Evolutionary conservation across 495 filamentous ascomycete species (phyloP), one percentile per base, ranked within the genome.

Genomic region (Neurospora sp.): DNA sequence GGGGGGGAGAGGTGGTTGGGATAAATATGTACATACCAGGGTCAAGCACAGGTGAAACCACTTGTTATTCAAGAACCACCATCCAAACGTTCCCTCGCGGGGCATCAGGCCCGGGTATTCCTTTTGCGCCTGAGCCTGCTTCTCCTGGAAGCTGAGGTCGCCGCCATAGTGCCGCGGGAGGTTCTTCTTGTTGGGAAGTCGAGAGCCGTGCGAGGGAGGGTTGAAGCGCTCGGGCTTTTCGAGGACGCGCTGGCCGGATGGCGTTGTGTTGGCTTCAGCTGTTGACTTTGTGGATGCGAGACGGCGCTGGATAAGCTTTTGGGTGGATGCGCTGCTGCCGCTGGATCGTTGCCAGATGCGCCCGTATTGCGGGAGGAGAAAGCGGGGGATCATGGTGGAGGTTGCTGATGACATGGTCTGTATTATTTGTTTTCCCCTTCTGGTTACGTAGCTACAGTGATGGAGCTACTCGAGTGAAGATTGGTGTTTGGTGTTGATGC

Each of bases 21-120:
- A 69, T 5, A 20, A 27, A 53, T 41, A 20, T 27, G 39, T 11
- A 10, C 88, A 41, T 85, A 96, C 94, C 79, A 97, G 81, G 1
- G 91, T 90, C 80, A 97, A 94, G 80, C 85, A 91, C 4, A 91
- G 73, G 82, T 97, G 94, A 74, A 97, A 88, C 77, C 82, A 86
- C 53, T 86, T 85, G 82, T 85, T 92, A 71, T 90, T 88, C 76
- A 94, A 82, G 77, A 97, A 92, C 86, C 89, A 91, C 78, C 90
- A 83, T 85, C 91, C 86, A 71, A 92, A 91, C 5, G 90, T 91
- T 8, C 91, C 91, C 78, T 89, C 84, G 0, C 92, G 87, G 38
- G 93, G 91, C 82, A 94, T 91, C 87, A 95, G 89, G 71, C 92
- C 88, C 27, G 94, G 94, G 78, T 97, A 97, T 72, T 91, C 80